A percentile compares a stretch with the other conserved stretches of the same genome.
These are phyloP conservation scores for Xylaria multiplex DNA, from an alignment of 2,329 filamentous ascomycete species.

Conservation along the genomic window DNA sequence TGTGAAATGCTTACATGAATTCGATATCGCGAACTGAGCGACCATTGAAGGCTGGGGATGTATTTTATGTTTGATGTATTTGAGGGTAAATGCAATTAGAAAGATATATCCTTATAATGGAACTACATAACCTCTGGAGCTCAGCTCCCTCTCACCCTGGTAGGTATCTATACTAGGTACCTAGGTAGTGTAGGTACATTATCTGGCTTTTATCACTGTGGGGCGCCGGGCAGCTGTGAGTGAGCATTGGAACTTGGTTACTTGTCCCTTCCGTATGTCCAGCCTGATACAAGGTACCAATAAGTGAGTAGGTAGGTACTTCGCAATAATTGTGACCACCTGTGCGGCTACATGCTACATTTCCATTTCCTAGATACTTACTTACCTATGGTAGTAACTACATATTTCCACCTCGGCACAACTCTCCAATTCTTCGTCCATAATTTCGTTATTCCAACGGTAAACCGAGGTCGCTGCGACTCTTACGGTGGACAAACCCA, in stretches of 20 bases:
- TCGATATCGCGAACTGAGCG: too few species aligned
- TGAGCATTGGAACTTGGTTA: constrained; percentile 24
- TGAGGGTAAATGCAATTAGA: not conserved
- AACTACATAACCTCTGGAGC: not conserved
- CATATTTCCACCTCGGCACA: not conserved
- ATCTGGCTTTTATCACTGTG: not conserved
- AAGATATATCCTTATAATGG: not conserved
- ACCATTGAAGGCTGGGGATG: too few species aligned
- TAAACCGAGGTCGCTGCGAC: constrained; percentile 8
- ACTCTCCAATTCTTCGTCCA: constrained; percentile 4
- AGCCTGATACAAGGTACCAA: constrained; percentile 3
- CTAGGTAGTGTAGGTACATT: not conserved
- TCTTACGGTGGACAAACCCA: not conserved
- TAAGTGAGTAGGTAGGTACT: not conserved
- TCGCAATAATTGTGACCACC: constrained; percentile 8
- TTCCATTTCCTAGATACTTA: constrained; percentile 1
- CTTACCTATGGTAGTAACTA: not conserved
- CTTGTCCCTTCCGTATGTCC: constrained; percentile 34
- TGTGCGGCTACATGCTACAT: not conserved
- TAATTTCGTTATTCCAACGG: not conserved
- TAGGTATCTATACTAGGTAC: not conserved
- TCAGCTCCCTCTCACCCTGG: too few species aligned
- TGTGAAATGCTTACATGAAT: too few species aligned
- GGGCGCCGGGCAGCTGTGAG: too few species aligned
- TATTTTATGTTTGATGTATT: too few species aligned